Evolutionary conservation across 805 yeast species (phyloP).

Genomic region (Saccharomycopsis javanensis): DNA sequence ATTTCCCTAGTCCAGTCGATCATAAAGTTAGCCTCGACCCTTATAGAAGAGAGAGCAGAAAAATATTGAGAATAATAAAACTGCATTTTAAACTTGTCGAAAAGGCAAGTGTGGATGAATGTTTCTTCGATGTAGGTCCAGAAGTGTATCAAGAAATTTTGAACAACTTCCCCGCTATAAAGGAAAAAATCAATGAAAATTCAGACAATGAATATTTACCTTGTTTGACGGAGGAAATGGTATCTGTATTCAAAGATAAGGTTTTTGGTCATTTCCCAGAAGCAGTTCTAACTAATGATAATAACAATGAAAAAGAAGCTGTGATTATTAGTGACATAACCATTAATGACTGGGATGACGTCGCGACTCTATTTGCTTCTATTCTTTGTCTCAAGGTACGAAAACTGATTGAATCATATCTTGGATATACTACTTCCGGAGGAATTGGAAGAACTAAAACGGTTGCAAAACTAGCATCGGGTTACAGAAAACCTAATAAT

Average conservation of each 20-base stretch:
- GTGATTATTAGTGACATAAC: conserved; percentile 15
- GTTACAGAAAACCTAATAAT: conserved; percentile 71
- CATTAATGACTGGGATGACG: conserved; percentile 71
- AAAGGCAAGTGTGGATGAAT: conserved; percentile 94
- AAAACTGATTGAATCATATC: conserved; percentile 35
- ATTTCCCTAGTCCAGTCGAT: conserved; percentile 45
- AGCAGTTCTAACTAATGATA: conserved; percentile 12
- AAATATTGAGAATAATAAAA: conserved; percentile 58
- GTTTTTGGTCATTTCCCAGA: conserved; percentile 24
- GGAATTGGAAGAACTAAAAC: conserved; percentile 74
- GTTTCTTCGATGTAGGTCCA: conserved; percentile 76
- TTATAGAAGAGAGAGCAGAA: conserved; percentile 77
- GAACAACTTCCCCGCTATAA: conserved; percentile 39
- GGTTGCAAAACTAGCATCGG: conserved; percentile 81
- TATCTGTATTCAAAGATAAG: neutral
- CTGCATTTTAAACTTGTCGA: conserved; percentile 61
- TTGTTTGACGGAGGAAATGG: conserved; percentile 28
- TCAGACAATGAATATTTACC: conserved; percentile 31
- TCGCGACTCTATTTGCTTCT: conserved; percentile 59
- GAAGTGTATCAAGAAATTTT: conserved; percentile 38
- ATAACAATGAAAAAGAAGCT: conserved; percentile 9
- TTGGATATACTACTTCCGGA: conserved; percentile 83
- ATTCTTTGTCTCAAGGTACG: conserved; percentile 47
- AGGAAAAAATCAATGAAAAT: conserved; percentile 19
- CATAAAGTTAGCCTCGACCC: conserved; percentile 90